phyloP scores from a whole-genome alignment of 768 basidiomycete species.

The Rossbeevera mucosa region DNA sequence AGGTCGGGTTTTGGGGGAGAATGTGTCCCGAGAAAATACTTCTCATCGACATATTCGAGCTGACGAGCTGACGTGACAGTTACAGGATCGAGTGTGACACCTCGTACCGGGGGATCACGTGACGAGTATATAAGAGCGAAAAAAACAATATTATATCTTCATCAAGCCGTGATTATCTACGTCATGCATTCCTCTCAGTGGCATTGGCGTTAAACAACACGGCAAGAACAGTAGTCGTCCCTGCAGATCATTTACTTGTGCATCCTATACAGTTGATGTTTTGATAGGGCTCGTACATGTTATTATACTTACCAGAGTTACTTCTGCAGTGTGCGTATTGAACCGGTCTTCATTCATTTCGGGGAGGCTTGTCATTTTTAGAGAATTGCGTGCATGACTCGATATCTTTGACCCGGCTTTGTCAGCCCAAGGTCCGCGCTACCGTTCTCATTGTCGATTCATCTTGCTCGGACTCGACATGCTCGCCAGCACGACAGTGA shows the following conservation, averaged over 20 bases:
- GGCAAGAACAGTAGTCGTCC: constrained; percentile 45
- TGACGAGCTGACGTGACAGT: background rate
- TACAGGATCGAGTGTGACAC: background rate
- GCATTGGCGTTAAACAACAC: constrained; percentile 66
- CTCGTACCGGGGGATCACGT: background rate
- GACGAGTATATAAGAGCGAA: too few relatives aligned
- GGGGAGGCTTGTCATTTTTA: too few relatives aligned
- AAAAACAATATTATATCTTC: background rate
- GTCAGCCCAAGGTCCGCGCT: too few relatives aligned
- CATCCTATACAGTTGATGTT: constrained; percentile 41
- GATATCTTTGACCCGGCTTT: background rate
- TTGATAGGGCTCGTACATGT: constrained; percentile 28
- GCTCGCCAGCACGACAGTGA: background rate
- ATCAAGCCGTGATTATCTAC: constrained; percentile 64
- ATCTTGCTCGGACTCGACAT: background rate
- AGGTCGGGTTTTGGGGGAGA: constrained; percentile 51
- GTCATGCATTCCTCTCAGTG: constrained; percentile 41
- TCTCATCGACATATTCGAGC: constrained; percentile 20
- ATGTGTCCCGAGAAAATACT: constrained; percentile 11
- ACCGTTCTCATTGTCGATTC: too few relatives aligned
- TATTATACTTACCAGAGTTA: too few relatives aligned
- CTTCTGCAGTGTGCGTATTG: background rate
- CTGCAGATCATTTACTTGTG: constrained; percentile 59
- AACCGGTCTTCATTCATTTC: constrained; percentile 6
- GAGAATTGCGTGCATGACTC: too few relatives aligned